These are phyloP conservation scores for Lentinula boryana DNA, from an alignment of 768 basidiomycete species.

Conservation along the genomic window DNA sequence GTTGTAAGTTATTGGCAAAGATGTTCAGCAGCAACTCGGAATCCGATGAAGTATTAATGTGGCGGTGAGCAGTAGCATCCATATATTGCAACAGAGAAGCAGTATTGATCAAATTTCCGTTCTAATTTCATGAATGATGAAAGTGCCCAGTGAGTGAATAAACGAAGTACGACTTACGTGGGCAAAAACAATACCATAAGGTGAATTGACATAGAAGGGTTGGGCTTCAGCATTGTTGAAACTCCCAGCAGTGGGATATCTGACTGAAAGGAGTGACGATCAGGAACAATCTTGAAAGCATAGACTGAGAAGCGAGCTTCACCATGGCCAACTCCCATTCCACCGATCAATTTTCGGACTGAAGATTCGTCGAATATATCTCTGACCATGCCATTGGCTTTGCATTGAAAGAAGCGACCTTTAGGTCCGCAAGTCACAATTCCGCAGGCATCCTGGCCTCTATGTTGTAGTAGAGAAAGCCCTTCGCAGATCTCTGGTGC, in stretches of 20 bases:
- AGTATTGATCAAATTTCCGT: conserved; percentile 98
- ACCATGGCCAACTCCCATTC: conserved; percentile 99
- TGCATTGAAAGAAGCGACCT: conserved; percentile 96
- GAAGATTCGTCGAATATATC: conserved; percentile 88
- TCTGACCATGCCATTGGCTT: conserved; percentile 98
- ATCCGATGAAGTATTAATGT: conserved; percentile 98
- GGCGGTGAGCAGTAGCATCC: conserved; percentile 93
- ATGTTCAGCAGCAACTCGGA: conserved; percentile 97
- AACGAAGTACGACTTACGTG: conserved; percentile 55
- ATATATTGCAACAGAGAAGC: conserved; percentile 81
- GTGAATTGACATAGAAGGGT: conserved; percentile 99
- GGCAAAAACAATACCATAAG: conserved; percentile 96
- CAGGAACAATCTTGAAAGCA: conserved; percentile 5
- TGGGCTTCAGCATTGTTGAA: conserved; percentile 97
- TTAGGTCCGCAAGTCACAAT: conserved; percentile 94
- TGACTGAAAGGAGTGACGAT: conserved; percentile 45
- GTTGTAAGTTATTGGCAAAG: conserved; percentile 94
- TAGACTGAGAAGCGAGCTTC: conserved; percentile 15
- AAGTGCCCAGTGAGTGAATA: conserved; percentile 4
- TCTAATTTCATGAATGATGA: conserved; percentile 40
- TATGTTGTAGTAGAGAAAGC: conserved; percentile 91
- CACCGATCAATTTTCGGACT: conserved; percentile 73
- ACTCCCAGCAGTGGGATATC: conserved; percentile 97
- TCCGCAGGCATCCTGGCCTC: conserved; percentile 97
- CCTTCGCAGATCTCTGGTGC: conserved; percentile 92